Percentiles rank a stretch among this genome's conserved stretches.
phyloP scores from a whole-genome alignment of 2,329 filamentous ascomycete species.

The Exophiala spinifera region DNA sequence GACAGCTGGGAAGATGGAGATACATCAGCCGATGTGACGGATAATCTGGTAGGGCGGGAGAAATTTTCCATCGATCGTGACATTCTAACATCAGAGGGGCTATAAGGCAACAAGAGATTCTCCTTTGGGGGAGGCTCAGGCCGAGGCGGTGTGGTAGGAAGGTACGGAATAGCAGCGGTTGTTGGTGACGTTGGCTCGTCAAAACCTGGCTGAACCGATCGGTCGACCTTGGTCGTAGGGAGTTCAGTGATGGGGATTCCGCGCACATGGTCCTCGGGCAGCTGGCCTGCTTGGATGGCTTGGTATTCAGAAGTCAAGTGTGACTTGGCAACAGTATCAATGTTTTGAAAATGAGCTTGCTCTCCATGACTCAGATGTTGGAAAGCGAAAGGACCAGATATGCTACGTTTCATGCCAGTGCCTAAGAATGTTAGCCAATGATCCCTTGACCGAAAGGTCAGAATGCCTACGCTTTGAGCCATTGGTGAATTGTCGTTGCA shows the following conservation, averaged over 20 bases:
- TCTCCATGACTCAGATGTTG: conserved; percentile 62
- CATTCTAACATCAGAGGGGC: conserved; percentile 26
- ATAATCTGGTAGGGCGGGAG: conserved; percentile 35
- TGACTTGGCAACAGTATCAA: conserved; percentile 51
- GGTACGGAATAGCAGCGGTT: conserved; percentile 35
- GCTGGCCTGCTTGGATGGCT: conserved; percentile 52
- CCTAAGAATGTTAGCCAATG: conserved; percentile 30
- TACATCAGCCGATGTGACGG: conserved; percentile 15
- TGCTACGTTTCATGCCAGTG: conserved; percentile 47
- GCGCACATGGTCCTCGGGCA: conserved; percentile 47
- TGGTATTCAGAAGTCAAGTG: conserved; percentile 55
- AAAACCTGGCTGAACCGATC: conserved; percentile 2
- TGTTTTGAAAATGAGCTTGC: conserved; percentile 51
- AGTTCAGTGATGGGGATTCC: conserved; percentile 47
- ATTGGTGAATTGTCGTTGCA: conserved; percentile 11
- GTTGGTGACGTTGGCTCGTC: conserved; percentile 21
- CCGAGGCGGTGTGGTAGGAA: conserved; percentile 31
- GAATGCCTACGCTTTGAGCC: conserved; percentile 19
- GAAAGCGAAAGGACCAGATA: conserved; percentile 63
- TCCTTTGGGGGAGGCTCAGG: conserved; percentile 29
- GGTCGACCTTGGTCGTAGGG: not conserved
- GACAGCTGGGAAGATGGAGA: conserved; percentile 7
- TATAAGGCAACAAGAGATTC: conserved; percentile 14
- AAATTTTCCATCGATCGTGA: conserved; percentile 52
- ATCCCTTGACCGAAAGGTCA: not conserved